Evolutionary conservation across 139 green algal genomes (phyloP).

Genomic region (Limnomonas spitsbergensis): DNA sequence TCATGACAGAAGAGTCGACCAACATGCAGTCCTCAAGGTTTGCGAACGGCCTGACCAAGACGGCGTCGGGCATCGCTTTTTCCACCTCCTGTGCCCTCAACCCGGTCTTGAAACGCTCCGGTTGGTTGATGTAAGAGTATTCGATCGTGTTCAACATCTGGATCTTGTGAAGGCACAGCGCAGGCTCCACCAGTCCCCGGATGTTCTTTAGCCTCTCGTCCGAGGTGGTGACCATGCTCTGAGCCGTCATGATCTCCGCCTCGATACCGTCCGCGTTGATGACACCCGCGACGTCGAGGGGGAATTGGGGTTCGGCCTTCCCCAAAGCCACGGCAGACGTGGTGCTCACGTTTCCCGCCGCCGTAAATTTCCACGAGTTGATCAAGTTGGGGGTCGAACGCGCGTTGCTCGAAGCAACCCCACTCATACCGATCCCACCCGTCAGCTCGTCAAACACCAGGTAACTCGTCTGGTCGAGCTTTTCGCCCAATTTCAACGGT

Average conservation of each 20-base stretch:
- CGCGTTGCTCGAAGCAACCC: not conserved
- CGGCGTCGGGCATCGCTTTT: not conserved
- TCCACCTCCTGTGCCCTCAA: not conserved
- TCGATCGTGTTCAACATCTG: not conserved
- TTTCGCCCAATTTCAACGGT: too few relatives aligned
- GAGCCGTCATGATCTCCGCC: not conserved
- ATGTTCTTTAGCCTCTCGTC: not conserved
- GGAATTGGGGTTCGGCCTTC: not conserved
- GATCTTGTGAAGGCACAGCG: not conserved
- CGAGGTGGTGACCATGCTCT: not conserved
- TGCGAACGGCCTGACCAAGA: not conserved
- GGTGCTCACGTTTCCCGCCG: not conserved
- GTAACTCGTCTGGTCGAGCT: too few relatives aligned
- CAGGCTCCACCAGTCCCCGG: not conserved
- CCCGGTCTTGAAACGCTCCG: not conserved
- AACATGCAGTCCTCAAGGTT: not conserved
- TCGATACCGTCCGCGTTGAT: not conserved
- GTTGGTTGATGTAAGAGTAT: not conserved
- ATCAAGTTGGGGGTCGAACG: not conserved
- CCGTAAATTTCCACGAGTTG: not conserved
- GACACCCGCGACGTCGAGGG: not conserved
- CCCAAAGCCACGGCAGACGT: not conserved
- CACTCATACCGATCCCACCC: not conserved
- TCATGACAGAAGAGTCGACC: not conserved
- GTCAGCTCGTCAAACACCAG: not conserved